phyloP scores from a whole-genome alignment of 441 rosid genomes.

The Rhodomyrtus psidioides region DNA sequence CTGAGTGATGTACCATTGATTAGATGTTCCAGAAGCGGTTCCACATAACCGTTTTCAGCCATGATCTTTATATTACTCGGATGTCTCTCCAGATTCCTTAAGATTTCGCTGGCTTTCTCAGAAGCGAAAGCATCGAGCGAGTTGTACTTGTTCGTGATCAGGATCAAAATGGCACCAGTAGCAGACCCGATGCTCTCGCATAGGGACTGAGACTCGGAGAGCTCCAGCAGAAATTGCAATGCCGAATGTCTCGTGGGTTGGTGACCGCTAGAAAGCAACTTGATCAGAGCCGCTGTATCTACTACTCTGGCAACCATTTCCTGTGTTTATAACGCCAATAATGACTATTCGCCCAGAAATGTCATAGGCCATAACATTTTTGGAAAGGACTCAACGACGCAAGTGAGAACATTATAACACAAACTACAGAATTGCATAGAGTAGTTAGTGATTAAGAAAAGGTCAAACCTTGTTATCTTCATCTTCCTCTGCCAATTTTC shows the following conservation, averaged over 20 bases:
- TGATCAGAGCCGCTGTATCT: conserved; percentile 39
- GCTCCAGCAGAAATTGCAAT: conserved; percentile 54
- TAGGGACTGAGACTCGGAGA: conserved; percentile 41
- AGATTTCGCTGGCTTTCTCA: conserved; percentile 52
- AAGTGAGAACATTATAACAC: background rate
- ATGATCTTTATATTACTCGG: conserved; percentile 62
- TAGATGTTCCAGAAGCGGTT: conserved; percentile 72
- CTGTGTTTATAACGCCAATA: conserved; percentile 22
- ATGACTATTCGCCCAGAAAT: background rate
- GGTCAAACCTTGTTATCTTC: conserved; percentile 52
- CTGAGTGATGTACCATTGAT: conserved; percentile 36
- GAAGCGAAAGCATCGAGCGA: conserved; percentile 40
- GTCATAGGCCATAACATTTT: background rate
- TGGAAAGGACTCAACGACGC: background rate
- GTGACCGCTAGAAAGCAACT: conserved; percentile 59
- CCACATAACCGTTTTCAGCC: conserved; percentile 84
- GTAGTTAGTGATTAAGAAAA: background rate
- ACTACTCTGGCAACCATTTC: conserved; percentile 46
- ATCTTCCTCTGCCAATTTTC: conserved; percentile 43
- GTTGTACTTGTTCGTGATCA: conserved; percentile 58
- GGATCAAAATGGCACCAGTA: conserved; percentile 66
- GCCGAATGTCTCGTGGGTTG: conserved; percentile 44
- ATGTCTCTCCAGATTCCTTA: conserved; percentile 47
- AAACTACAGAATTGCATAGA: background rate
- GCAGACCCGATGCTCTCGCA: conserved; percentile 49